Evolutionary conservation across 2,329 filamentous ascomycete genomes (phyloP).

Genomic region (Calonectria ilicicola): DNA sequence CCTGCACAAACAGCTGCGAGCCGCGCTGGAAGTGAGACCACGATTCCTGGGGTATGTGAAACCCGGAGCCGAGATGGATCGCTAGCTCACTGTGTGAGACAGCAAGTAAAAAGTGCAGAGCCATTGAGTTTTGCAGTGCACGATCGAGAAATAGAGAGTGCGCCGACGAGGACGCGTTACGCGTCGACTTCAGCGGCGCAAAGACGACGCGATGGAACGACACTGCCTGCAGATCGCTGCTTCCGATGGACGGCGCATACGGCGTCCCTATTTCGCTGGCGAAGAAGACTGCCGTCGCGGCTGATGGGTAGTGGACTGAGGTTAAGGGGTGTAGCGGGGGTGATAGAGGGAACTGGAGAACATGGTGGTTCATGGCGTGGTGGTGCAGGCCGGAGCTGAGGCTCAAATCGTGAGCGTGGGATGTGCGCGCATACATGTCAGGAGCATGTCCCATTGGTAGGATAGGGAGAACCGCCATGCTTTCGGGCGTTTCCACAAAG

Average conservation of each 20-base stretch:
- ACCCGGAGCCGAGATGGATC: slow-evolving; percentile 20
- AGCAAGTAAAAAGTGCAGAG: slow-evolving; percentile 24
- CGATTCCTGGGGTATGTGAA: slow-evolving; percentile 13
- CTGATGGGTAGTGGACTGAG: not conserved
- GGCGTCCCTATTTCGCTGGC: not conserved
- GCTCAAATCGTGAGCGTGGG: not conserved
- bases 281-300: slow-evolving; percentile 7
- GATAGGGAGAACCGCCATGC: not conserved
- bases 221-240: slow-evolving; percentile 19
- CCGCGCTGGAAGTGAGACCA: slow-evolving; percentile 25
- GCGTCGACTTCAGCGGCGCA: slow-evolving; percentile 23
- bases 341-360: slow-evolving; percentile 1
- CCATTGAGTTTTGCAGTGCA: slow-evolving; percentile 15
- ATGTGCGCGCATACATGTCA: not conserved
- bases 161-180: not conserved
- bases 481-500: not conserved
- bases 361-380: not conserved
- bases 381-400: not conserved
- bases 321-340: not conserved
- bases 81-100: slow-evolving; percentile 29
- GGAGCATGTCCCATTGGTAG: not conserved
- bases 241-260: slow-evolving; percentile 22
- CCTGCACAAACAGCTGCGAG: slow-evolving; percentile 19
- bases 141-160: slow-evolving; percentile 22
- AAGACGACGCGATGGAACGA: slow-evolving; percentile 22